Percentiles rank a stretch among this genome's conserved stretches.
Conservation (phyloP, 148 eudicot species). For the Polygonum aviculare region DNA sequence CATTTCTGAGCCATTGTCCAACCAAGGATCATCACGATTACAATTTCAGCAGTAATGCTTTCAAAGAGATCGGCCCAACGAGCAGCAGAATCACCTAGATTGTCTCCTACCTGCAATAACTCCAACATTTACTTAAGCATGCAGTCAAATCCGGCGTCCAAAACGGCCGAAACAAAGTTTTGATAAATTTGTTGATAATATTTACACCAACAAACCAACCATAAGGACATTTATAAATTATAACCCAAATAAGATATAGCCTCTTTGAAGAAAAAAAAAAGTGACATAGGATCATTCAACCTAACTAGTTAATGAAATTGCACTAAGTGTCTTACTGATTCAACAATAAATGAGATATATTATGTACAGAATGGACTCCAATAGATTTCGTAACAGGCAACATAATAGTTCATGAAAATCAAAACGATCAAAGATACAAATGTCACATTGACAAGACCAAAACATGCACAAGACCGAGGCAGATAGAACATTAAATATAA, state of each 20-base stretch:
- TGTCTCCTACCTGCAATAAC: constrained; percentile 82
- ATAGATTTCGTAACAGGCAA: background rate
- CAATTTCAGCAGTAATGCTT: constrained; percentile 99
- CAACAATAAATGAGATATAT: background rate
- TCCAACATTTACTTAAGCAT: constrained; percentile 6
- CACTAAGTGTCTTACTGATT: background rate
- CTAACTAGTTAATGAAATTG: background rate
- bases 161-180: background rate
- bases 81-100: constrained; percentile 99
- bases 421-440: background rate
- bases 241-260: background rate
- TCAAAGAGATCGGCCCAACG: constrained; percentile 99
- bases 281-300: background rate
- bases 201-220: background rate
- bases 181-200: background rate
- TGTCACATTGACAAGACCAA: background rate
- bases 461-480: background rate
- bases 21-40: constrained; percentile 97
- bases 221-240: background rate
- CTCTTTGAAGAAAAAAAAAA: background rate
- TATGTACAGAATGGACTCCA: background rate
- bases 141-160: background rate
- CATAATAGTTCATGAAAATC: background rate
- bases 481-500: background rate
- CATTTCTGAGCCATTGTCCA: constrained; percentile 95